These are phyloP conservation scores for Agapanthus africanus DNA, from an alignment of 106 monocot genomes.

Conservation along the genomic window DNA sequence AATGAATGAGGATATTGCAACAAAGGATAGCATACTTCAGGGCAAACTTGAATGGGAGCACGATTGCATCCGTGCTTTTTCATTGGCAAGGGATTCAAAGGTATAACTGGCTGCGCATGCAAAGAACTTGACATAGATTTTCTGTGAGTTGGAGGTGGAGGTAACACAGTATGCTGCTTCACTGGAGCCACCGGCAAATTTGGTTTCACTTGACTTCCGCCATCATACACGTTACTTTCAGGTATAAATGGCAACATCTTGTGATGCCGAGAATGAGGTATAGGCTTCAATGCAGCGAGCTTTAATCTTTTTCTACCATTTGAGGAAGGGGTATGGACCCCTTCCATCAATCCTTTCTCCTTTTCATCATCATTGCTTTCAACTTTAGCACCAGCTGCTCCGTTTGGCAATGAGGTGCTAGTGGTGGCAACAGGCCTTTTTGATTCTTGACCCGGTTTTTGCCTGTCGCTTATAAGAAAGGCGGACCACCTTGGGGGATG, in stretches of 20 bases:
- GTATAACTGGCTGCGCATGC: slow-evolving; percentile 47
- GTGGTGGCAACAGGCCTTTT: too few species aligned
- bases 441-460: slow-evolving; percentile 11
- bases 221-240: slow-evolving; percentile 21
- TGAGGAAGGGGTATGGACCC: slow-evolving; percentile 4
- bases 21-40: slow-evolving; percentile 63
- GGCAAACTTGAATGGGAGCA: slow-evolving; percentile 46
- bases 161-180: slow-evolving; percentile 26
- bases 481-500: slow-evolving; percentile 31
- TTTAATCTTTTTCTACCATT: slow-evolving; percentile 21
- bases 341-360: slow-evolving; percentile 11
- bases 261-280: slow-evolving; percentile 33
- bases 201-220: slow-evolving; percentile 30
- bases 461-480: slow-evolving; percentile 19
- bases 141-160: slow-evolving; percentile 32
- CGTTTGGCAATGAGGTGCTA: too few species aligned
- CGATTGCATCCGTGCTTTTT: slow-evolving; percentile 67
- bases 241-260: slow-evolving; percentile 31
- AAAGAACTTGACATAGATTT: slow-evolving; percentile 40
- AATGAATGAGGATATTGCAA: too few species aligned
- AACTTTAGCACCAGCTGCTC: too few species aligned
- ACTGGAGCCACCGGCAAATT: slow-evolving; percentile 11
- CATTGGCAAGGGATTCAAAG: slow-evolving; percentile 56
- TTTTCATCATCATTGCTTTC: slow-evolving; percentile 11
- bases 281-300: slow-evolving; percentile 41